These are phyloP conservation scores for Eudorina sp. DNA, from an alignment of 139 green algal species.

Conservation along the genomic window DNA sequence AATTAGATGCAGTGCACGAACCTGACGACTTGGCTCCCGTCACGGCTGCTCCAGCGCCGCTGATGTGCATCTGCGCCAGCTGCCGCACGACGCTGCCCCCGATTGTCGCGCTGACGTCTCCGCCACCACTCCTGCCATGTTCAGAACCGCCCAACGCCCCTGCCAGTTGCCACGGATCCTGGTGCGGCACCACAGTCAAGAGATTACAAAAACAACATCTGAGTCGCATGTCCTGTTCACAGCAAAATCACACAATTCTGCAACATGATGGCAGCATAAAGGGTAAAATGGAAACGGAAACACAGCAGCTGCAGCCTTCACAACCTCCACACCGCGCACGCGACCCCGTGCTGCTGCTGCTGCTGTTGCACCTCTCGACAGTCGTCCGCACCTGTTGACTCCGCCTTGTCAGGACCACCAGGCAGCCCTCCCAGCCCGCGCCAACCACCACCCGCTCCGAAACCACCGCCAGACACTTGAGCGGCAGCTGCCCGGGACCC, in stretches of 20 bases:
- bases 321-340: too few relatives aligned
- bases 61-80: conserved; percentile 2
- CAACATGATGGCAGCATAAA: background rate
- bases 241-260: too few relatives aligned
- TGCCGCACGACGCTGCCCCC: background rate
- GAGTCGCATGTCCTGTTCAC: too few relatives aligned
- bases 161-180: conserved; percentile 13
- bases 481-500: background rate
- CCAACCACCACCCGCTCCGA: conserved; percentile 36
- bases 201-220: too few relatives aligned
- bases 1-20: too few relatives aligned
- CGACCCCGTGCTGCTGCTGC: too few relatives aligned
- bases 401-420: background rate
- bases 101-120: too few relatives aligned
- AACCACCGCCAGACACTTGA: conserved; percentile 21
- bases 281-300: background rate
- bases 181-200: too few relatives aligned
- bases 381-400: background rate
- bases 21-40: background rate
- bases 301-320: background rate
- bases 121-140: background rate
- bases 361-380: too few relatives aligned
- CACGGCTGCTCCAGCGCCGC: background rate
- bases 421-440: conserved; percentile 14
- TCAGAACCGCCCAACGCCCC: background rate